These are phyloP conservation scores for Diaporthe sp. DNA, from an alignment of 2,329 filamentous ascomycete genomes.

Conservation along the genomic window DNA sequence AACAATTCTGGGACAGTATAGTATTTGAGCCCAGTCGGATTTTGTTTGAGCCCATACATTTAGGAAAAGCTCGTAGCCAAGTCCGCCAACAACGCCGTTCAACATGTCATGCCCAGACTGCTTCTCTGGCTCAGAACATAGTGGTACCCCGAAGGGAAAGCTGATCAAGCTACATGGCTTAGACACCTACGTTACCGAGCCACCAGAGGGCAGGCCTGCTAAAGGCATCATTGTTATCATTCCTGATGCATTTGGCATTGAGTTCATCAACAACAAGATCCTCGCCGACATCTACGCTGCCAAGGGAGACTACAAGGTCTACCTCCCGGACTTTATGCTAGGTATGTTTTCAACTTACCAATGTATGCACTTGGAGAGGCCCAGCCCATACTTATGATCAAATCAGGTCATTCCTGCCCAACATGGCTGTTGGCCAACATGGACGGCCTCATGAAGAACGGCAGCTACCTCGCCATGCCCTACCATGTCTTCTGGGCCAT, in stretches of 20 bases:
- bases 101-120: constrained; percentile 56
- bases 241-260: constrained; percentile 68
- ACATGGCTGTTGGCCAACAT: constrained; percentile 48
- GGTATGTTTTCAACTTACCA: constrained; percentile 42
- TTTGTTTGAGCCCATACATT: too few species aligned
- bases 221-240: constrained; percentile 66
- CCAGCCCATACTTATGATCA: neutral
- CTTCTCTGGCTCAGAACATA: constrained; percentile 60
- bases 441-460: constrained; percentile 42
- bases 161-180: constrained; percentile 61
- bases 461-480: constrained; percentile 47
- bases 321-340: constrained; percentile 68
- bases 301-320: constrained; percentile 62
- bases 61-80: neutral
- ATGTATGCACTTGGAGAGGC: neutral
- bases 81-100: neutral
- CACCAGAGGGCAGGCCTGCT: constrained; percentile 47
- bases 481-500: constrained; percentile 45
- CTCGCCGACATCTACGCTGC: constrained; percentile 67
- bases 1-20: too few species aligned
- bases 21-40: too few species aligned
- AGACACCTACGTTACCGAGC: constrained; percentile 60
- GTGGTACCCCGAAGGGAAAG: constrained; percentile 58
- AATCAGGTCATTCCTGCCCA: constrained; percentile 48
- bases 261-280: constrained; percentile 64